A percentile compares a stretch with the other conserved stretches of the same genome.
These are phyloP conservation scores for Phytophthora sansomeana DNA, from an alignment of 352 stramenopile species.

Conservation along the genomic window DNA sequence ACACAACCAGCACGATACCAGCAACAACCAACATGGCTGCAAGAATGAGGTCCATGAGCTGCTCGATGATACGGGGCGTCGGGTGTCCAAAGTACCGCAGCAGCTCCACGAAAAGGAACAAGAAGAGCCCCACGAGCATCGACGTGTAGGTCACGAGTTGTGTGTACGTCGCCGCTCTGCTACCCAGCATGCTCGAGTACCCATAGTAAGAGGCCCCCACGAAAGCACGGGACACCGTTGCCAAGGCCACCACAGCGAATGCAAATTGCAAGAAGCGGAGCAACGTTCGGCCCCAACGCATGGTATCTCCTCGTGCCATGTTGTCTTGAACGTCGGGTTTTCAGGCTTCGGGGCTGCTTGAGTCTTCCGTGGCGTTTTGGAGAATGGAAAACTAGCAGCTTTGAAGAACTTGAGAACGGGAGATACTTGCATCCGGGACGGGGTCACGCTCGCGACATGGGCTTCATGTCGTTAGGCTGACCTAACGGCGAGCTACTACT, in stretches of 20 bases:
- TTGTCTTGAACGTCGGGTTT: slow-evolving; percentile 14
- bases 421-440: slow-evolving; percentile 34
- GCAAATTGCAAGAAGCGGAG: slow-evolving; percentile 75
- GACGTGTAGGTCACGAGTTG: slow-evolving; percentile 71
- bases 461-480: background rate
- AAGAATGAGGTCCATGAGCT: slow-evolving; percentile 62
- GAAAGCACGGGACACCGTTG: slow-evolving; percentile 67
- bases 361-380: slow-evolving; percentile 15
- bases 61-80: slow-evolving; percentile 48
- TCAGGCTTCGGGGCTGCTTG: slow-evolving; percentile 1
- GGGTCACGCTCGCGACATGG: slow-evolving; percentile 14
- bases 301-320: slow-evolving; percentile 36
- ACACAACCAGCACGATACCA: slow-evolving; percentile 72
- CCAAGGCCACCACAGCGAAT: slow-evolving; percentile 62
- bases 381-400: slow-evolving; percentile 20
- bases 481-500: slow-evolving; percentile 5
- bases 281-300: slow-evolving; percentile 43
- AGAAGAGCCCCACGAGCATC: slow-evolving; percentile 68
- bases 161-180: slow-evolving; percentile 61
- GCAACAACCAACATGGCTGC: slow-evolving; percentile 66
- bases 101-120: slow-evolving; percentile 58
- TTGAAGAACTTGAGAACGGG: background rate
- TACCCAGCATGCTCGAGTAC: slow-evolving; percentile 78
- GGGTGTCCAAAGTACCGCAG: slow-evolving; percentile 51
- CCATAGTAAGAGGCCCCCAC: slow-evolving; percentile 70